phyloP scores from a whole-genome alignment of 371 early-diverging fungal genomes.

The Capillidium heterosporum region DNA sequence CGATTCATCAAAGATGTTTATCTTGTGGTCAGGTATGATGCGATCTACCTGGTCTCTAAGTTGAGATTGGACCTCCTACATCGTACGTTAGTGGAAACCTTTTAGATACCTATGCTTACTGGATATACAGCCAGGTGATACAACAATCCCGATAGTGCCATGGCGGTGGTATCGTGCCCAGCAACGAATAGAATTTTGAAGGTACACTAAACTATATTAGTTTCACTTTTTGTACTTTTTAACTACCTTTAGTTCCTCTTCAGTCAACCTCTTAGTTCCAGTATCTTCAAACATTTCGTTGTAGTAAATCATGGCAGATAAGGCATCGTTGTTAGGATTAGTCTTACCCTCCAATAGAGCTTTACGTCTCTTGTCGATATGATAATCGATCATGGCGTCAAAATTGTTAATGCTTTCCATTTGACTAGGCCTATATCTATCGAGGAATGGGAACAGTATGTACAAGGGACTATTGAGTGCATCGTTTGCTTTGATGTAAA shows the following conservation, averaged over 20 bases:
- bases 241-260: not conserved
- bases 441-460: not conserved
- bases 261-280: not conserved
- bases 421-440: not conserved
- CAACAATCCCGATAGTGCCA: not conserved
- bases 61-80: conserved; percentile 1
- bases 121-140: conserved; percentile 3
- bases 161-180: conserved; percentile 6
- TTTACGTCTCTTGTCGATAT: not conserved
- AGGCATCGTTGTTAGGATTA: conserved; percentile 1
- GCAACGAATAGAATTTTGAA: conserved; percentile 5
- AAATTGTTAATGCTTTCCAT: not conserved
- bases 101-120: not conserved
- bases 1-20: not conserved
- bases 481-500: not conserved
- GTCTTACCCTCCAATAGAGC: not conserved
- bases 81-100: not conserved
- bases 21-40: not conserved
- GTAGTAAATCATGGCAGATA: not conserved
- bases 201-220: not conserved
- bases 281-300: not conserved
- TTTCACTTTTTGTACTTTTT: not conserved
- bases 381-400: not conserved
- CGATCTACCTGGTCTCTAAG: not conserved
- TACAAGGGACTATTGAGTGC: not conserved